Conservation (phyloP, 495 filamentous ascomycete genomes). For the Tricharina praecox region DNA sequence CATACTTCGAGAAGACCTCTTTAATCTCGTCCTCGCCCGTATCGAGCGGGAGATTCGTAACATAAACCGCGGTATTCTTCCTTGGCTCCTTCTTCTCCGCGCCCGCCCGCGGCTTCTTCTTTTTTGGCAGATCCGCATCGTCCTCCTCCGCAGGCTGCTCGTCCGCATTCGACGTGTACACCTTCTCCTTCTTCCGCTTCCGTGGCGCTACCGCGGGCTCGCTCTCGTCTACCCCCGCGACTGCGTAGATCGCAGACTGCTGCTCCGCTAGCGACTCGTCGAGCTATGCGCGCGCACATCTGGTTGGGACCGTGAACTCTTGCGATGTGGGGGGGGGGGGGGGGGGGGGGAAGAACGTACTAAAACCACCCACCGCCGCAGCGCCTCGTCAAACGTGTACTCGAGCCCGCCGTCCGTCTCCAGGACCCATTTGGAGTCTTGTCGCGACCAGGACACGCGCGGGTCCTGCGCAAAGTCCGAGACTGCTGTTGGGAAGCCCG, state of each 20-base stretch:
- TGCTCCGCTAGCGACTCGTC: conserved; percentile 66
- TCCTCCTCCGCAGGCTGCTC: conserved; percentile 8
- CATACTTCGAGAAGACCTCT: conserved; percentile 69
- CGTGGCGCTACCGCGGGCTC: conserved; percentile 36
- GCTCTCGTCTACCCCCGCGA: conserved; percentile 47
- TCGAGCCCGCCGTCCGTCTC: conserved; percentile 75
- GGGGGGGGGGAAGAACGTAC: too few species aligned
- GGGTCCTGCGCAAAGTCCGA: conserved; percentile 65
- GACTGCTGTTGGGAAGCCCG: conserved; percentile 47
- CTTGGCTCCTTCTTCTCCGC: conserved; percentile 42
- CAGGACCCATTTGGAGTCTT: conserved; percentile 63
- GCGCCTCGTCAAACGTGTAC: conserved; percentile 56
- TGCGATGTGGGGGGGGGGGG: too few species aligned
- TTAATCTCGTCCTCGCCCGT: conserved; percentile 61
- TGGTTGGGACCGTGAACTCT: too few species aligned
- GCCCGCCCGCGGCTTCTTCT: neutral
- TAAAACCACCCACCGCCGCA: conserved; percentile 65
- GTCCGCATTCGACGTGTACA: conserved; percentile 29
- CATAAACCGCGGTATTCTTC: conserved; percentile 79
- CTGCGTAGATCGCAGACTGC: conserved; percentile 60
- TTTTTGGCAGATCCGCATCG: neutral
- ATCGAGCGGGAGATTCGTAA: conserved; percentile 69
- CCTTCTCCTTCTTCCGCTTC: conserved; percentile 60
- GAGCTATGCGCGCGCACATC: too few species aligned
- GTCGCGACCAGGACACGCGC: conserved; percentile 69